Evolutionary conservation across 2,329 filamentous ascomycete species (phyloP).

Genomic region (Aspergillus tanneri): DNA sequence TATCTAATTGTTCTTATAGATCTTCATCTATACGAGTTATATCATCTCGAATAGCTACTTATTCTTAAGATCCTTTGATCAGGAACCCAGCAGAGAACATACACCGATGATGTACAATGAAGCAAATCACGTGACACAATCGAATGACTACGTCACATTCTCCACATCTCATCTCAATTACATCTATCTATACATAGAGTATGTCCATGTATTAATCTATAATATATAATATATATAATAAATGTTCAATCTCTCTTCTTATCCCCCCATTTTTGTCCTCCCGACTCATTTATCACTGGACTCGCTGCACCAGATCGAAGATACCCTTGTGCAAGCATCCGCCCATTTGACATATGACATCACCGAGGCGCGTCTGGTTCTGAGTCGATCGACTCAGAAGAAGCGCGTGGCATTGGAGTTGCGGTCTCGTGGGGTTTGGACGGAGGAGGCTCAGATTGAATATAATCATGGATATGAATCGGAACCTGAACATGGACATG

Average conservation of each 20-base stretch:
- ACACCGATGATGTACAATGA: too few relatives aligned
- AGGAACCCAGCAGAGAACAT: too few relatives aligned
- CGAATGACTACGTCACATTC: too few relatives aligned
- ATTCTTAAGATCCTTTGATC: too few relatives aligned
- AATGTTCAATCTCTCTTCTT: constrained; percentile 34
- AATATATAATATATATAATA: too few relatives aligned
- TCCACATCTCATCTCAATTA: too few relatives aligned
- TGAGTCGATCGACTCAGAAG: constrained; percentile 70
- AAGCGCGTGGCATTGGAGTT: constrained; percentile 76
- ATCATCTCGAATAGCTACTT: too few relatives aligned
- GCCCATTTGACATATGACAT: constrained; percentile 69
- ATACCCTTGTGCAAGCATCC: constrained; percentile 55
- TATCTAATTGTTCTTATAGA: too few relatives aligned
- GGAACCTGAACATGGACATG: constrained; percentile 30
- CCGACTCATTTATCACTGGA: constrained; percentile 65
- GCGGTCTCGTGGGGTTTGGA: constrained; percentile 61
- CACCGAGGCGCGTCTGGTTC: constrained; percentile 67
- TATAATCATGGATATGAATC: constrained; percentile 13
- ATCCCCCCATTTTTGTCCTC: constrained; percentile 70
- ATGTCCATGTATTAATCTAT: too few relatives aligned
- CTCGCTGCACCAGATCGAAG: constrained; percentile 64
- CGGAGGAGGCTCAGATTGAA: constrained; percentile 37
- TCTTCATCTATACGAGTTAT: too few relatives aligned
- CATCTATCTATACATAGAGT: too few relatives aligned
- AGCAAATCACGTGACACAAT: too few relatives aligned